Conservation (phyloP, 2,329 filamentous ascomycete species). For the Gaeumannomyces tritici region DNA sequence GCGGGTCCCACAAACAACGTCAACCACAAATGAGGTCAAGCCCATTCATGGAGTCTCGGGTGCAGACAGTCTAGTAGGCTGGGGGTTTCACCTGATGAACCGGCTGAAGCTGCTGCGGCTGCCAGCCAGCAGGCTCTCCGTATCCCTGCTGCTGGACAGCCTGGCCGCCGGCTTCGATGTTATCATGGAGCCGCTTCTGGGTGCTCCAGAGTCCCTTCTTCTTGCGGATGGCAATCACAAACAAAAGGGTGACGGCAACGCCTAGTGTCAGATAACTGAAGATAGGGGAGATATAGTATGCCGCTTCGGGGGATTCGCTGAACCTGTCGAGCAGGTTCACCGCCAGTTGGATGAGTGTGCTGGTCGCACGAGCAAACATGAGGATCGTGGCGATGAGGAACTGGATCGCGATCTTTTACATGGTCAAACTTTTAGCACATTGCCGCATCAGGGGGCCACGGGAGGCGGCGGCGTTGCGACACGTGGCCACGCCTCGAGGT, state of each 20-base stretch:
- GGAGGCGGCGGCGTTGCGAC: background rate
- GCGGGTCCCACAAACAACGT: too few relatives aligned
- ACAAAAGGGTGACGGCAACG: constrained; percentile 8
- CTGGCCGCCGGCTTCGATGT: background rate
- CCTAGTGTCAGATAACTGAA: background rate
- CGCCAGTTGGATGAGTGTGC: constrained; percentile 8
- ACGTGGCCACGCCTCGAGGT: background rate
- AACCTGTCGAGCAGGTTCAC: background rate
- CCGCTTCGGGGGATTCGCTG: too few relatives aligned
- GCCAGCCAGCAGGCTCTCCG: background rate
- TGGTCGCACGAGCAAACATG: constrained; percentile 15
- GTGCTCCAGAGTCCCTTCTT: constrained; percentile 16
- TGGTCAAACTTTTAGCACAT: background rate
- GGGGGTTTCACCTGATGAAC: background rate
- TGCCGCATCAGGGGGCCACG: background rate
- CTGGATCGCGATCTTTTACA: constrained; percentile 18
- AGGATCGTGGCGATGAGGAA: constrained; percentile 22
- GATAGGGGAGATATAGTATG: background rate
- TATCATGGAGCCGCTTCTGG: constrained; percentile 8
- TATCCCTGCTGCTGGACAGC: background rate
- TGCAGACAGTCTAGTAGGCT: background rate
- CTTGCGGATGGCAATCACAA: constrained; percentile 13
- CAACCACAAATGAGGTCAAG: too few relatives aligned
- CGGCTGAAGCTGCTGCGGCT: background rate
- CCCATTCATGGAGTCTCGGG: background rate